Percentiles rank a stretch among this genome's conserved stretches.
Conservation (phyloP, 495 filamentous ascomycete genomes). For the Aspergillus leporis region DNA sequence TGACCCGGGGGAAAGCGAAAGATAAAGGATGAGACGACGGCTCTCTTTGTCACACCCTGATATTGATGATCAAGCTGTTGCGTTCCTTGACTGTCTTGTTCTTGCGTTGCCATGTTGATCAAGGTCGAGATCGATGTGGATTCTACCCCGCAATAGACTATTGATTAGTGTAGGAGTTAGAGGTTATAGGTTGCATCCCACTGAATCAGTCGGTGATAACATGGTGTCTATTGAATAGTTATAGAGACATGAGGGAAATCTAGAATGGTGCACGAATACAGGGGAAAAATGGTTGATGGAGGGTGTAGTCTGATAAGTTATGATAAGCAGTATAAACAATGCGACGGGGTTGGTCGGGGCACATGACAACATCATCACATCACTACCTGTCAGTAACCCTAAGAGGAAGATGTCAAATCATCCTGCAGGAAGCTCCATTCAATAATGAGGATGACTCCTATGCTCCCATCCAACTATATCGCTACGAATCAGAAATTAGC, state of each 20-base stretch:
- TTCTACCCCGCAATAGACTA: not conserved
- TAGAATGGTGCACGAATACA: not conserved
- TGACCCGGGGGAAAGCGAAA: slow-evolving; percentile 40
- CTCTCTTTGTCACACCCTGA: slow-evolving; percentile 28
- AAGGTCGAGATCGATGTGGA: not conserved
- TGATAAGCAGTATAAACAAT: not conserved
- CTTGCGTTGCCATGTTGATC: not conserved
- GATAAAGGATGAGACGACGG: slow-evolving; percentile 58
- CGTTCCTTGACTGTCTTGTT: not conserved
- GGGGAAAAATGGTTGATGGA: too few relatives aligned
- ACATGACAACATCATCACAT: not conserved
- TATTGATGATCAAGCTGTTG: not conserved
- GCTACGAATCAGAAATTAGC: not conserved
- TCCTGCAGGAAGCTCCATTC: not conserved
- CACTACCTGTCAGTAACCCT: not conserved
- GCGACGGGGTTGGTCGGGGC: not conserved
- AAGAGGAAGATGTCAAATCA: not conserved
- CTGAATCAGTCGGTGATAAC: not conserved
- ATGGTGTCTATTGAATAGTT: not conserved
- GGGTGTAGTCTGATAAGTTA: too few relatives aligned
- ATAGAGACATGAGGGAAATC: not conserved
- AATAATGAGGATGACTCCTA: too few relatives aligned
- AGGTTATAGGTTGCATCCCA: not conserved
- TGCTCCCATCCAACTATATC: too few relatives aligned
- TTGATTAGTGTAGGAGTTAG: not conserved